A percentile compares a stretch with the other conserved stretches of the same genome.
These are phyloP conservation scores for Neonectria coccinea DNA, from an alignment of 2,329 filamentous ascomycete genomes.

Conservation along the genomic window DNA sequence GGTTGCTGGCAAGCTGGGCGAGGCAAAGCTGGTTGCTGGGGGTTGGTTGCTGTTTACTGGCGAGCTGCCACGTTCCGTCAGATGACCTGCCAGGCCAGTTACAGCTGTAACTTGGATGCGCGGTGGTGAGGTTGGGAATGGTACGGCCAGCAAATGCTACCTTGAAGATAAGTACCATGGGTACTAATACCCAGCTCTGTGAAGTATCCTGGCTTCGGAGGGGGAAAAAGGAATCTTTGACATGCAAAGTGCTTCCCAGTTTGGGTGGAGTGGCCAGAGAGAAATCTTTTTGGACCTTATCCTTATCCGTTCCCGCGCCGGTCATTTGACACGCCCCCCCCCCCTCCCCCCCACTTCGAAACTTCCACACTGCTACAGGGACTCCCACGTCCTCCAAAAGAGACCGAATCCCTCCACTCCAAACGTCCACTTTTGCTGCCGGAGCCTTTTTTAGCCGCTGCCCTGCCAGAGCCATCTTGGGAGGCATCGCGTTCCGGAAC, in stretches of 20 bases:
- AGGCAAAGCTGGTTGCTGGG: background rate
- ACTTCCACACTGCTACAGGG: slow-evolving; percentile 4
- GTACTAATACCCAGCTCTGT: too few relatives aligned
- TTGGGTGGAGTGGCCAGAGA: slow-evolving; percentile 19
- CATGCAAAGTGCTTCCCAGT: slow-evolving; percentile 9
- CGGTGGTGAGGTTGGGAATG: slow-evolving; percentile 4
- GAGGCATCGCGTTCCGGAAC: background rate
- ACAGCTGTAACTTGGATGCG: background rate
- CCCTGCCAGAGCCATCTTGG: background rate
- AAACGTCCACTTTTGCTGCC: slow-evolving; percentile 16
- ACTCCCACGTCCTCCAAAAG: slow-evolving; percentile 6
- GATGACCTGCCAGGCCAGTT: background rate
- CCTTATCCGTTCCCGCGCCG: slow-evolving; percentile 28
- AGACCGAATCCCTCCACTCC: slow-evolving; percentile 14
- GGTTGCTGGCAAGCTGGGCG: background rate
- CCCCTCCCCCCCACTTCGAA: slow-evolving; percentile 13
- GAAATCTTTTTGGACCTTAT: slow-evolving; percentile 30
- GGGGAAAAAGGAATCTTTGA: background rate
- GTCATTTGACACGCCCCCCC: slow-evolving; percentile 18
- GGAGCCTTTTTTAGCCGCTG: slow-evolving; percentile 4
- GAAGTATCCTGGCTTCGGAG: background rate
- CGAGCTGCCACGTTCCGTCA: slow-evolving; percentile 1
- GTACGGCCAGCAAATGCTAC: background rate
- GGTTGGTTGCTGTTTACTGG: slow-evolving; percentile 8
- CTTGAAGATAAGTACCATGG: background rate